A percentile compares a stretch with the other conserved stretches of the same genome.
These are phyloP conservation scores for Bolboschoenoplectus hybrid DNA, from an alignment of 202 grass and related monocot species.

Conservation along the genomic window DNA sequence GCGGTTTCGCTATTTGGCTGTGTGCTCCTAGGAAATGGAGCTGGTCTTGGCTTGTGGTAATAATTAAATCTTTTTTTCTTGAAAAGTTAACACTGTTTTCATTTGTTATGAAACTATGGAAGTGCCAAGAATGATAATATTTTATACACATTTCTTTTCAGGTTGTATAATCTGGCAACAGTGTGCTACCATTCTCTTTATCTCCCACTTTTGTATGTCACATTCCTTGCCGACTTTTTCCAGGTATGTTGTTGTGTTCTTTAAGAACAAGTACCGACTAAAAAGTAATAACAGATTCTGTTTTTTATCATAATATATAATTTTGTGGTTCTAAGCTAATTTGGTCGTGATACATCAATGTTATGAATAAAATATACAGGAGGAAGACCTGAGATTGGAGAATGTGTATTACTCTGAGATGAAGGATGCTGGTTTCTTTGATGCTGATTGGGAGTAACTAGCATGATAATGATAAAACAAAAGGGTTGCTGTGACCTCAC, in stretches of 20 bases:
- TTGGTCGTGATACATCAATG: constrained; percentile 21
- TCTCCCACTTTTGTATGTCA: constrained; percentile 87
- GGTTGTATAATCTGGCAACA: constrained; percentile 81
- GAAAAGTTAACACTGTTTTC: neutral
- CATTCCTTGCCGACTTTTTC: constrained; percentile 97
- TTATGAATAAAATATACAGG: constrained; percentile 47
- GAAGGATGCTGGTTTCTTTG: constrained; percentile 99
- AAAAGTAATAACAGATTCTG: neutral
- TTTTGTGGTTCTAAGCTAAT: constrained; percentile 18
- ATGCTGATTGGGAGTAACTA: constrained; percentile 89
- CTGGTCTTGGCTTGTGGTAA: constrained; percentile 94
- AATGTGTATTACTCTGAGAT: constrained; percentile 99
- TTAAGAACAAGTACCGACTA: constrained; percentile 10
- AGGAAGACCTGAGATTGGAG: constrained; percentile 96
- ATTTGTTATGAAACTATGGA: neutral
- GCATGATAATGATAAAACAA: constrained; percentile 20
- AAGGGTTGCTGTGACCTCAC: constrained; percentile 35
- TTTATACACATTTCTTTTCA: constrained; percentile 44
- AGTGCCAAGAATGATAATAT: constrained; percentile 19
- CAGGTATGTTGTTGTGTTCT: constrained; percentile 52
- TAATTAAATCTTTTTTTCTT: constrained; percentile 40
- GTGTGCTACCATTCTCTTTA: constrained; percentile 96
- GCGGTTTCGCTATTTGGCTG: constrained; percentile 75
- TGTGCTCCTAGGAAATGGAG: constrained; percentile 68
- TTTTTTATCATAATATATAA: neutral